Conservation (phyloP, 371 early-diverging fungal species). For the Circinella umbellata region DNA sequence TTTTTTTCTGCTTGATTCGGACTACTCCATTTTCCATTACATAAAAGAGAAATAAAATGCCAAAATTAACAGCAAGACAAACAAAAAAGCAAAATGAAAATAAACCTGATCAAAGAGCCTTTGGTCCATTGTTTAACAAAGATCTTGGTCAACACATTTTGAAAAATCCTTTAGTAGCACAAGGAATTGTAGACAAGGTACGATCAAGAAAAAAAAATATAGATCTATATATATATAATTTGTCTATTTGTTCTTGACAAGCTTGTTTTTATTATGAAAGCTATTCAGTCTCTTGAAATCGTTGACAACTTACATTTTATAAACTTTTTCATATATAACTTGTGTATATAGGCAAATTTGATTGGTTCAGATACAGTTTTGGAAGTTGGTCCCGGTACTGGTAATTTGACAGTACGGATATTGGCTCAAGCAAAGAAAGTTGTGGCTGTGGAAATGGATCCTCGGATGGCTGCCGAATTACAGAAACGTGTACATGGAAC, state of each 20-base stretch:
- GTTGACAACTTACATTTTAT: constrained; percentile 1
- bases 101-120: constrained; percentile 53
- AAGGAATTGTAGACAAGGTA: constrained; percentile 98
- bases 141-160: constrained; percentile 99
- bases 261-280: too few relatives aligned
- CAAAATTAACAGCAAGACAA: constrained; percentile 51
- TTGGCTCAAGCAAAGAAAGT: constrained; percentile 95
- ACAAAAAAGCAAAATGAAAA: constrained; percentile 38
- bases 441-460: constrained; percentile 97
- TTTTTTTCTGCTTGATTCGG: constrained; percentile 8
- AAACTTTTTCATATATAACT: neutral
- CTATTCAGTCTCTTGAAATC: too few relatives aligned
- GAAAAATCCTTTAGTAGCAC: constrained; percentile 98
- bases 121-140: constrained; percentile 96
- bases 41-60: constrained; percentile 26
- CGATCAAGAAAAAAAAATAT: neutral
- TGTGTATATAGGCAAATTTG: constrained; percentile 73
- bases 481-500: constrained; percentile 97
- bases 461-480: constrained; percentile 97
- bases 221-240: too few relatives aligned
- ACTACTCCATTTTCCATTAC: too few relatives aligned
- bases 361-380: constrained; percentile 96
- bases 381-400: constrained; percentile 99
- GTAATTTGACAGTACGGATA: constrained; percentile 98
- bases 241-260: too few relatives aligned